A percentile compares a stretch with the other conserved stretches of the same genome.
Conservation (phyloP, 352 stramenopile genomes). For the Pythium apleroticum region DNA sequence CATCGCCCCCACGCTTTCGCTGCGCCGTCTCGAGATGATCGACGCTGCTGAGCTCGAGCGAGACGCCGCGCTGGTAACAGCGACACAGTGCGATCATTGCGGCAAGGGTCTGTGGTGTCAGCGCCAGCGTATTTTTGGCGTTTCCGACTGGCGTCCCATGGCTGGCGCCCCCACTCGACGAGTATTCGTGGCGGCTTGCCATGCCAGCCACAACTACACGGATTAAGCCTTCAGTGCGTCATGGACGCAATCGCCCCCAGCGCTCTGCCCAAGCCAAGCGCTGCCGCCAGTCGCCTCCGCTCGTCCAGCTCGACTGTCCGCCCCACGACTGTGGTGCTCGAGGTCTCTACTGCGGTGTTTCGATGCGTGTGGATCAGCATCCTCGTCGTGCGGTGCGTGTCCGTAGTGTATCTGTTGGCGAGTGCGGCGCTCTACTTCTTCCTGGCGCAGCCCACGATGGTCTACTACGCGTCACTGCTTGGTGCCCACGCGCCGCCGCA, state of each 20-base stretch:
- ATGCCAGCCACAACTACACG: too few relatives aligned
- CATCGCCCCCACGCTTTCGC: too few relatives aligned
- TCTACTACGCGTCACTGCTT: constrained; percentile 19
- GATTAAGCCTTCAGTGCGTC: too few relatives aligned
- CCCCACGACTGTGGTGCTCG: constrained; percentile 1
- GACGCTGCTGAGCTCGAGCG: too few relatives aligned
- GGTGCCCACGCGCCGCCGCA: constrained; percentile 1
- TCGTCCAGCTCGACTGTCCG: background rate
- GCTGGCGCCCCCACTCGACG: too few relatives aligned
- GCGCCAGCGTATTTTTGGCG: too few relatives aligned
- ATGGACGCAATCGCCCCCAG: background rate
- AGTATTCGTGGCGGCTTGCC: too few relatives aligned
- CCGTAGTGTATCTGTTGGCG: background rate
- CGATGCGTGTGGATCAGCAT: constrained; percentile 6
- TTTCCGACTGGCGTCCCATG: too few relatives aligned
- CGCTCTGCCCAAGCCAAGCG: background rate
- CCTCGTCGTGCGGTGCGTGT: background rate
- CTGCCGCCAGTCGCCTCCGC: background rate
- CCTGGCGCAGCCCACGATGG: constrained; percentile 14
- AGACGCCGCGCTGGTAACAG: too few relatives aligned
- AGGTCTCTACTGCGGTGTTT: background rate
- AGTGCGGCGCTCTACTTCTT: constrained; percentile 7
- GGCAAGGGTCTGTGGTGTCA: too few relatives aligned
- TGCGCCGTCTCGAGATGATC: too few relatives aligned
- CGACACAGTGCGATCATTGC: too few relatives aligned